Evolutionary conservation across 805 yeast species (phyloP), one percentile per base, ranked within the genome.

Genomic region (Hanseniaspora jakobsenii): DNA sequence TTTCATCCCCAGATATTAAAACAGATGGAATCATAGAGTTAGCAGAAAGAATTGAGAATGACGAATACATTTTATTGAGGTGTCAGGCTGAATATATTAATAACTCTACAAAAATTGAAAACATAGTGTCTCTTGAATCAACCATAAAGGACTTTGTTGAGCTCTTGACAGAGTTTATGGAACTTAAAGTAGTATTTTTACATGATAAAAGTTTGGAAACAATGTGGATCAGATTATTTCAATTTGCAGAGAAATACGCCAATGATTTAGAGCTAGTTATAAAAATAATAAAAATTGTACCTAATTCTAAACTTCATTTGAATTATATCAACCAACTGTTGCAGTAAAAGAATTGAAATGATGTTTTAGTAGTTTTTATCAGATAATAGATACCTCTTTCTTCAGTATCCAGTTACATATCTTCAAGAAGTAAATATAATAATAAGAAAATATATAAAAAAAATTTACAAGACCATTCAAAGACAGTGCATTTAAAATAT

Each of bases 61-160:
- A 42, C 29, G 46, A 42, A 29, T 23, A 21, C 4, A 16, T 42
- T 13, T 14, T 42, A 14, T 16, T 42, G 4, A 28, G 26, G 21
- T 35, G 46, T 16, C 46, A 42, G 23, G 29, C 39, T 32, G 28
- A 31, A 3, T 42, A 35, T 24, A 35, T 42, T 4, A 42, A 42
- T 14, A 14, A 16, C 16, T 19, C 21, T n/a, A 27, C 28, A 16
- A 36, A 29, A 21, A 19, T n/a, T 21, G 39, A 42, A 3, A 28
- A 35, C 13, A 26, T 42, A 3, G 46, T 28, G 12, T 35, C 34
- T 29, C 35, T 42, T 17, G 46, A 42, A 29, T 35, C 36, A 14
- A 22, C 46, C 4, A 35, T 42, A 13, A 18, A 28, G n/a, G 46
- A 42, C 21, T 42, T 42, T 19, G 29, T 42, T 8, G 32, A 34